A percentile compares a stretch with the other conserved stretches of the same genome.
Evolutionary conservation across 2,329 filamentous ascomycete genomes (phyloP).

Genomic region (Aspergillus aculeatus): DNA sequence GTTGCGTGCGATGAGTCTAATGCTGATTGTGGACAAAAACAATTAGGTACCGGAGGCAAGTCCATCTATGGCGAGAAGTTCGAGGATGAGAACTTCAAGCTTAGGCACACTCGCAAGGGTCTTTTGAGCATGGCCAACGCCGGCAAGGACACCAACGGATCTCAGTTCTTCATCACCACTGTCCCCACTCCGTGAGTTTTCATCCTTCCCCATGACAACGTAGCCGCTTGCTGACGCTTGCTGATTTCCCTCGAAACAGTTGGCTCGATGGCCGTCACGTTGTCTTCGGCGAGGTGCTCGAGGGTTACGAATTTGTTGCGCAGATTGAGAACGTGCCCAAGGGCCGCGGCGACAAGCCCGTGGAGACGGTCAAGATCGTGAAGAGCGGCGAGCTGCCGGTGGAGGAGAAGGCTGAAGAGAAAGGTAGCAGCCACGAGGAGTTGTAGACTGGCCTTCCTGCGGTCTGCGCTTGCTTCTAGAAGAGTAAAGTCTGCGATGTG

Average conservation of each 20-base stretch:
- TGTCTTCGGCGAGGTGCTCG: constrained; percentile 68
- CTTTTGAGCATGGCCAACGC: constrained; percentile 66
- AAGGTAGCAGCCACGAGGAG: constrained; percentile 68
- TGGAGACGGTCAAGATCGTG: constrained; percentile 60
- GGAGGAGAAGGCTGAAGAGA: constrained; percentile 31
- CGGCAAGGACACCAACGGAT: constrained; percentile 64
- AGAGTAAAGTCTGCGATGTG: constrained; percentile 25
- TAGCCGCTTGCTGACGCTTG: constrained; percentile 14
- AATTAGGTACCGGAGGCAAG: constrained; percentile 61
- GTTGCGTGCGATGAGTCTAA: not conserved
- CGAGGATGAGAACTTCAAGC: constrained; percentile 69
- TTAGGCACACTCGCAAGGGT: constrained; percentile 65
- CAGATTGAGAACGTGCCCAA: constrained; percentile 64
- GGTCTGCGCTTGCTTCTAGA: constrained; percentile 26
- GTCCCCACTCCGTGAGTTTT: constrained; percentile 51
- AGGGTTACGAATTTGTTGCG: constrained; percentile 58
- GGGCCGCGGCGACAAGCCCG: constrained; percentile 56
- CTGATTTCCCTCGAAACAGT: constrained; percentile 23
- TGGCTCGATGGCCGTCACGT: constrained; percentile 66
- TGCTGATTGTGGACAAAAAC: constrained; percentile 2
- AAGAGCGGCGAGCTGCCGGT: constrained; percentile 64
- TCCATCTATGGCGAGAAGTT: constrained; percentile 68
- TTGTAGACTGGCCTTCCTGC: constrained; percentile 50
- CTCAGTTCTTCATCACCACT: constrained; percentile 68
- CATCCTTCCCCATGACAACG: not conserved